phyloP scores from a whole-genome alignment of 2,329 filamentous ascomycete species.

The Cladosporium sp. region DNA sequence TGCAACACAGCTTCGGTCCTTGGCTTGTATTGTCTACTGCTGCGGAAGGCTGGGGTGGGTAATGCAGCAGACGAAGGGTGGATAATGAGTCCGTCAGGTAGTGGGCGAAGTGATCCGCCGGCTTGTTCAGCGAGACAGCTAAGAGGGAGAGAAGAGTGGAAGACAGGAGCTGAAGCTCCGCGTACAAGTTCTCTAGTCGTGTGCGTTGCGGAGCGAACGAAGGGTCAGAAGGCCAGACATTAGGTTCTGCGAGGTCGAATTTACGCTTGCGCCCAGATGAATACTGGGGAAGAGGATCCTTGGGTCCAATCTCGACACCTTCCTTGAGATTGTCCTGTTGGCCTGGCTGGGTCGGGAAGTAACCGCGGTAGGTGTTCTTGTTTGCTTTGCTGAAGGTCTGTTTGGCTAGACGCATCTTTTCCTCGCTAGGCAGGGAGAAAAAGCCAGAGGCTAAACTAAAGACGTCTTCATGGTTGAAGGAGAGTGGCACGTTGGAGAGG shows the following conservation, averaged over 20 bases:
- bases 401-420: slow-evolving; percentile 40
- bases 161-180: slow-evolving; percentile 43
- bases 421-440: slow-evolving; percentile 21
- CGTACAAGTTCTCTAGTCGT: slow-evolving; percentile 41
- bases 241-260: slow-evolving; percentile 44
- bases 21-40: slow-evolving; percentile 18
- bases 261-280: slow-evolving; percentile 24
- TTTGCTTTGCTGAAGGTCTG: slow-evolving; percentile 43
- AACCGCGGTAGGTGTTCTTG: slow-evolving; percentile 49
- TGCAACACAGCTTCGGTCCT: slow-evolving; percentile 37
- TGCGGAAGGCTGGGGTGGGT: slow-evolving; percentile 37
- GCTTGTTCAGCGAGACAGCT: slow-evolving; percentile 42
- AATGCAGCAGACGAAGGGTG: slow-evolving; percentile 48
- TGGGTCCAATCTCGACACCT: slow-evolving; percentile 48
- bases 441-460: slow-evolving; percentile 41
- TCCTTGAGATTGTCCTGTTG: slow-evolving; percentile 48
- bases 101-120: slow-evolving; percentile 41
- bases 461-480: slow-evolving; percentile 45
- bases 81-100: slow-evolving; percentile 46
- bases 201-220: slow-evolving; percentile 25
- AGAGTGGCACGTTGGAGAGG: slow-evolving; percentile 45
- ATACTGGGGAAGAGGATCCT: slow-evolving; percentile 21
- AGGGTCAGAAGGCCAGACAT: slow-evolving; percentile 41
- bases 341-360: slow-evolving; percentile 47
- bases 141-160: slow-evolving; percentile 43